These are phyloP conservation scores for Botryosphaeria dothidea DNA, from an alignment of 2,329 filamentous ascomycete genomes.

Conservation along the genomic window DNA sequence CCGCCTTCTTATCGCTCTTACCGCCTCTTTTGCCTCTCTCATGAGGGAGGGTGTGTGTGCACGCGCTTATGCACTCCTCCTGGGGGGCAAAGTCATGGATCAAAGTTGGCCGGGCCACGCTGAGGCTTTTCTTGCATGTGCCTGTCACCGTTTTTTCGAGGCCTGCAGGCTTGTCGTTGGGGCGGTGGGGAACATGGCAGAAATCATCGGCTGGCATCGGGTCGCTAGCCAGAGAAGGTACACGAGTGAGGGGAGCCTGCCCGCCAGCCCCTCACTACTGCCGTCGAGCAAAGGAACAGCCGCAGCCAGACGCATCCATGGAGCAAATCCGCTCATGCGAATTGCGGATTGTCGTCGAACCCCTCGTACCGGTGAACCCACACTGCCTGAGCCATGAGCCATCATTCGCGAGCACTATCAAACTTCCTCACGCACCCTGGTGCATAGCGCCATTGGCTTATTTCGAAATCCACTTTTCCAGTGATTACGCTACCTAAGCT, in stretches of 20 bases:
- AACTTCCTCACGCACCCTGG: not conserved
- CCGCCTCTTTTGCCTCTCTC: constrained; percentile 11
- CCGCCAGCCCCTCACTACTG: not conserved
- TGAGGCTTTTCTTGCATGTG: constrained; percentile 15
- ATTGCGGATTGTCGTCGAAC: not conserved
- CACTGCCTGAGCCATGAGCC: not conserved
- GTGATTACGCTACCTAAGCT: constrained; percentile 27
- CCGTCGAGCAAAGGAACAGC: not conserved
- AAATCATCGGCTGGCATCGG: not conserved
- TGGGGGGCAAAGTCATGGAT: not conserved
- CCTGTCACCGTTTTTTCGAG: constrained; percentile 11
- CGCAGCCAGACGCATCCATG: constrained; percentile 6
- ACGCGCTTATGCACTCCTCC: constrained; percentile 11
- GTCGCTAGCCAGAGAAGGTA: not conserved
- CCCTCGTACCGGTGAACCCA: constrained; percentile 13
- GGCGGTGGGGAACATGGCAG: constrained; percentile 14
- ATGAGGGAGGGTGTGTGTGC: not conserved
- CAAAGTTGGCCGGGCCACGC: constrained; percentile 4
- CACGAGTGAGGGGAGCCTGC: not conserved
- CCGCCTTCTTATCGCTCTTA: constrained; percentile 8
- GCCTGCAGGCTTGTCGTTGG: not conserved
- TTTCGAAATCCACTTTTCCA: constrained; percentile 33
- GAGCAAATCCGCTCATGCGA: not conserved
- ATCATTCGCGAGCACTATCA: not conserved
- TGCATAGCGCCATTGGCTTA: constrained; percentile 12